These are phyloP conservation scores for Polytrichum commune DNA, from an alignment of 225 moss, liverwort and hornwort genomes.

Conservation along the genomic window DNA sequence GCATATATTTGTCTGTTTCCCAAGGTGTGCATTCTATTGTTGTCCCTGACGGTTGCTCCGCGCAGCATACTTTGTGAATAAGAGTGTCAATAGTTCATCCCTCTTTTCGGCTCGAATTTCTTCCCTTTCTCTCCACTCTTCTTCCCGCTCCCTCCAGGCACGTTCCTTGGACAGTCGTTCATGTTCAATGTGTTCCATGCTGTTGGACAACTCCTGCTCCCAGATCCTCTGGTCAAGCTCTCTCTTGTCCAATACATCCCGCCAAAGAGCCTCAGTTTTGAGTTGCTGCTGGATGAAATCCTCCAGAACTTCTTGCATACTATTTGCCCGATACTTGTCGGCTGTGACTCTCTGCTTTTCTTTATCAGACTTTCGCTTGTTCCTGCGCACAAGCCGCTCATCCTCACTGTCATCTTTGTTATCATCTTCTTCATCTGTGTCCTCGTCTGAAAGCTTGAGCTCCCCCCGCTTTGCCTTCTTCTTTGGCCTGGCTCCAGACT, in stretches of 20 bases:
- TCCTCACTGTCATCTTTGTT: slow-evolving; percentile 81
- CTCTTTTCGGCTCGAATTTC: slow-evolving; percentile 74
- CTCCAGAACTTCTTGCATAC: slow-evolving; percentile 96
- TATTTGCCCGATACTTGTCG: slow-evolving; percentile 89
- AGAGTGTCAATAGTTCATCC: slow-evolving; percentile 64
- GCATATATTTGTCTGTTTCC: too few relatives aligned
- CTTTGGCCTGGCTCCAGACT: slow-evolving; percentile 77
- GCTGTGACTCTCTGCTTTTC: slow-evolving; percentile 90
- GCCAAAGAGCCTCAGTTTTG: slow-evolving; percentile 76
- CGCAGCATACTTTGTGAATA: slow-evolving; percentile 59
- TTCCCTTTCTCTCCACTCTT: slow-evolving; percentile 69
- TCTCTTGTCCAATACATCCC: slow-evolving; percentile 62
- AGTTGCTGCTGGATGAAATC: slow-evolving; percentile 94
- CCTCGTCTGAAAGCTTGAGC: slow-evolving; percentile 83
- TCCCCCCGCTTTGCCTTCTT: slow-evolving; percentile 80
- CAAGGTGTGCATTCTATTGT: not conserved
- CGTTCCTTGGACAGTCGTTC: slow-evolving; percentile 56
- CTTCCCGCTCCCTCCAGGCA: slow-evolving; percentile 78
- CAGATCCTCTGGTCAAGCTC: slow-evolving; percentile 72
- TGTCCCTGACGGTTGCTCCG: slow-evolving; percentile 28
- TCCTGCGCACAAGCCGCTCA: slow-evolving; percentile 72
- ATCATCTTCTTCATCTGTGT: slow-evolving; percentile 90
- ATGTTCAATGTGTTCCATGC: slow-evolving; percentile 81
- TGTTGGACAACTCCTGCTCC: slow-evolving; percentile 84
- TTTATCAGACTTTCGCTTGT: slow-evolving; percentile 95